phyloP scores from a whole-genome alignment of 73 alveolate genomes.

The Durusdinium trenchii region DNA sequence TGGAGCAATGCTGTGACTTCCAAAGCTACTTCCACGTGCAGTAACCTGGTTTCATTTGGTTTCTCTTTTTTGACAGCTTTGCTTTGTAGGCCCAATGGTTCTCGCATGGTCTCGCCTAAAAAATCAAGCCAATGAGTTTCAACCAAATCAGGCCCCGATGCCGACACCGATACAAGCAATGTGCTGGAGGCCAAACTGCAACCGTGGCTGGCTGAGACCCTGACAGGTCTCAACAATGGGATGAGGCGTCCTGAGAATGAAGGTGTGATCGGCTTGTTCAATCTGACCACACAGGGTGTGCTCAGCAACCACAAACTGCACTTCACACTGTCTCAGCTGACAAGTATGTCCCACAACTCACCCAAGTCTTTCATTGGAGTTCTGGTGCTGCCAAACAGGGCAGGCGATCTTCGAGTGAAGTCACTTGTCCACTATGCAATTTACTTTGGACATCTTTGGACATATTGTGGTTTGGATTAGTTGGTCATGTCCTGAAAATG shows the following conservation, averaged over 20 bases:
- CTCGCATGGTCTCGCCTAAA: too few species aligned
- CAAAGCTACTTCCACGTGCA: too few species aligned
- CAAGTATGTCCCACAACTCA: neutral
- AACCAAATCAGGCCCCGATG: neutral
- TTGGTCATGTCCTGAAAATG: too few species aligned
- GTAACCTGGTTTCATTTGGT: too few species aligned
- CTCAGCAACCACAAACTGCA: neutral
- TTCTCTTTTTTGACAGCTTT: too few species aligned
- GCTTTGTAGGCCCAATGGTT: too few species aligned
- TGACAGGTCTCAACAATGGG: neutral
- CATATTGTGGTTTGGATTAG: too few species aligned
- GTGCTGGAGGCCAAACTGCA: neutral
- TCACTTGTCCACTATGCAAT: neutral
- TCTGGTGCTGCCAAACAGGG: neutral
- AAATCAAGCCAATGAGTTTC: too few species aligned
- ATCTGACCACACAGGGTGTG: neutral
- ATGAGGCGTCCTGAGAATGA: neutral
- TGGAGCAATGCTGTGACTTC: neutral
- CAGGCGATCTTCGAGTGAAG: neutral
- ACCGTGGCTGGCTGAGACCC: neutral
- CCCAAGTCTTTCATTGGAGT: neutral
- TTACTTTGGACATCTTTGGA: too few species aligned
- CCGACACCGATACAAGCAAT: neutral
- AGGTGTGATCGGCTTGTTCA: neutral
- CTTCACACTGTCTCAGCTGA: neutral